Percentiles rank a stretch among this genome's conserved stretches.
Evolutionary conservation across 208 protist genomes (phyloP).

Genomic region (Acanthamoeba castellanii): DNA sequence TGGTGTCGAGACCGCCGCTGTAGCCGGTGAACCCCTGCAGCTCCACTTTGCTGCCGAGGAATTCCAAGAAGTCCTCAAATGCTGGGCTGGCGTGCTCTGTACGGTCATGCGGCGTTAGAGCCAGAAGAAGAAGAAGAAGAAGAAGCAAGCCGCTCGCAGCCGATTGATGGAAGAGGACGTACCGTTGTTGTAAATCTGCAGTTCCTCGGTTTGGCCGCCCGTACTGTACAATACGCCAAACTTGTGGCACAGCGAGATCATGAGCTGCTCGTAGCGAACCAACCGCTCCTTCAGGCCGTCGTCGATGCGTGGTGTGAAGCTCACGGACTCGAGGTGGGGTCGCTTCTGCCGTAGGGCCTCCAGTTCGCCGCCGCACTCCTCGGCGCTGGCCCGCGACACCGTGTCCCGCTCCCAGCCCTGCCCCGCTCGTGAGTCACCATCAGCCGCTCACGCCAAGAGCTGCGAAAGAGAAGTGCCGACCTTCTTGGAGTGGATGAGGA

Average conservation of each 20-base stretch:
- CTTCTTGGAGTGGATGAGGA: constrained; percentile 58
- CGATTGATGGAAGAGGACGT: background rate
- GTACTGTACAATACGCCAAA: constrained; percentile 70
- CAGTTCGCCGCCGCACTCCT: background rate
- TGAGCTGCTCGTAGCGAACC: constrained; percentile 26
- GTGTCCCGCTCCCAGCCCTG: constrained; percentile 46
- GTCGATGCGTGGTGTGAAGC: background rate
- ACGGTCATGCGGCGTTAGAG: background rate
- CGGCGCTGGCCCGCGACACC: background rate
- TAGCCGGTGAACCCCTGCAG: constrained; percentile 77
- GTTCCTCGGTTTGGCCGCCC: constrained; percentile 49
- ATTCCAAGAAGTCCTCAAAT: constrained; percentile 77
- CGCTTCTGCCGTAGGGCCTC: background rate
- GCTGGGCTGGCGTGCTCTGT: constrained; percentile 72
- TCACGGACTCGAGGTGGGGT: background rate
- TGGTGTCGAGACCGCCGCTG: constrained; percentile 78
- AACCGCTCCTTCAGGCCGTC: constrained; percentile 17
- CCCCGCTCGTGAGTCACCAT: background rate
- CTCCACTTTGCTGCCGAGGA: constrained; percentile 72
- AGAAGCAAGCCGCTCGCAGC: background rate
- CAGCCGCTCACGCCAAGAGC: too few species aligned
- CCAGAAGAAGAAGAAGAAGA: background rate
- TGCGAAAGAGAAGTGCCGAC: background rate
- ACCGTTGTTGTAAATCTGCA: constrained; percentile 76
- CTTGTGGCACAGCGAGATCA: constrained; percentile 68